A percentile compares a stretch with the other conserved stretches of the same genome.
These are phyloP conservation scores for Neolecta irregularis DNA, from an alignment of 1,139 yeast species.

Conservation along the genomic window DNA sequence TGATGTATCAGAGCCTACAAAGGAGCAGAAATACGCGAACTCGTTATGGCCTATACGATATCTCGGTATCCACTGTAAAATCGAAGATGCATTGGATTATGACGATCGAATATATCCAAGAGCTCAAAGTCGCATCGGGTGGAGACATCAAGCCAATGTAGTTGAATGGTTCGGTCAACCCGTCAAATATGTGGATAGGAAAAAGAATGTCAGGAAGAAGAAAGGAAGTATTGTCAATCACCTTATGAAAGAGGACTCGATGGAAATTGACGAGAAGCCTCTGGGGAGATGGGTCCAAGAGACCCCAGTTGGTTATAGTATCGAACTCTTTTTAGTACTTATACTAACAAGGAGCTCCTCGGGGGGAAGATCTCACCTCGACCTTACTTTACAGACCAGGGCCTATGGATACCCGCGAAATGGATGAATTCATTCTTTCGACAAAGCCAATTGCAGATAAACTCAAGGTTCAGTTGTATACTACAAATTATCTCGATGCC, in stretches of 20 bases:
- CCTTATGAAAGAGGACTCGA: too few relatives aligned
- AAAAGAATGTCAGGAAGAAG: slow-evolving; percentile 7
- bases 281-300: slow-evolving; percentile 83
- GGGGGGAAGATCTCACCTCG: slow-evolving; percentile 67
- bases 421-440: slow-evolving; percentile 39
- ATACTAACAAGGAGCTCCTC: too few relatives aligned
- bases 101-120: slow-evolving; percentile 75
- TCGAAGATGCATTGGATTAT: slow-evolving; percentile 65
- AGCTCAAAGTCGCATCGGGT: slow-evolving; percentile 64
- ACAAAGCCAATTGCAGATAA: slow-evolving; percentile 44
- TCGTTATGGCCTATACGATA: slow-evolving; percentile 60
- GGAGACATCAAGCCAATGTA: slow-evolving; percentile 57
- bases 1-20: slow-evolving; percentile 18
- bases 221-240: background rate
- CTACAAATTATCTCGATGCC: slow-evolving; percentile 72
- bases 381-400: slow-evolving; percentile 52
- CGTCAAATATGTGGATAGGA: slow-evolving; percentile 36
- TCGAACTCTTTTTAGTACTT: too few relatives aligned
- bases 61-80: slow-evolving; percentile 57
- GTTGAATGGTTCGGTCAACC: slow-evolving; percentile 55
- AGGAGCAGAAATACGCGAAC: slow-evolving; percentile 22
- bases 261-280: too few relatives aligned
- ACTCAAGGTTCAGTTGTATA: slow-evolving; percentile 33
- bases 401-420: slow-evolving; percentile 23
- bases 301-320: slow-evolving; percentile 62